Base-by-base conservation (phyloP, 1,284 basidiomycete species). In the Grifola frondosa region DNA sequence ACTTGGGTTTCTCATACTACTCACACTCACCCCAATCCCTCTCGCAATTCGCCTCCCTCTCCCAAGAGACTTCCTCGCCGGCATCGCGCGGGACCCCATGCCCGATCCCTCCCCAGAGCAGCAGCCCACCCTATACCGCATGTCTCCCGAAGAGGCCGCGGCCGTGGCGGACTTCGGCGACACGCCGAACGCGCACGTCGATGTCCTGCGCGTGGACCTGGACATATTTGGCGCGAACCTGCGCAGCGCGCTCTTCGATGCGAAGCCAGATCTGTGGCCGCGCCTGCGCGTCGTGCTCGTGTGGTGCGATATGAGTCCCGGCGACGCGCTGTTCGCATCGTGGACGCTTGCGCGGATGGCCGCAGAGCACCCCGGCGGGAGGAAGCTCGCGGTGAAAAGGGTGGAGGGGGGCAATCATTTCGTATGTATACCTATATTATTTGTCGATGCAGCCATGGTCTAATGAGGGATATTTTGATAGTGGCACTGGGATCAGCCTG, bases 401-500 rank as follows among this genome's bases (percentile, higher is more conserved):
- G 4, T 51, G 1, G 23, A 41, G n/a, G 44, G 51, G 5, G 41
- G 32, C 6, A 53, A 53, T 31, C 54, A 53, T 24, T 48, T 53
- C 26, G 54, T 56, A 56, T 51, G 32, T 25, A 3, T 28, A 1
- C 8, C 1, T 19, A 28, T 41, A 12, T 15, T 26, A 24, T 36
- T 12, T n/a, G 9, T 32, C 9, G 16, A 10, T 21, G 10, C 11
- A 23, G 23, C 7, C 19, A 6, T 20, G 10, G n/a, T n/a, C n/a
- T n/a, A n/a, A 11, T 11, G 24, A n/a, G n/a, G 31, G 31, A 15
- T 11, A 10, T 7, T 6, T 8, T 12, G 15, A 1, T 7, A 60
- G 56, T 33, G 50, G 9, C 58, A 60, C 13, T 60, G 53, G 53
- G 58, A 60, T 28, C 42, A 53, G 5, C 56, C 58, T 1, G 54